Conservation (phyloP, 1,284 basidiomycete genomes). For the Kwoniella shivajii region DNA sequence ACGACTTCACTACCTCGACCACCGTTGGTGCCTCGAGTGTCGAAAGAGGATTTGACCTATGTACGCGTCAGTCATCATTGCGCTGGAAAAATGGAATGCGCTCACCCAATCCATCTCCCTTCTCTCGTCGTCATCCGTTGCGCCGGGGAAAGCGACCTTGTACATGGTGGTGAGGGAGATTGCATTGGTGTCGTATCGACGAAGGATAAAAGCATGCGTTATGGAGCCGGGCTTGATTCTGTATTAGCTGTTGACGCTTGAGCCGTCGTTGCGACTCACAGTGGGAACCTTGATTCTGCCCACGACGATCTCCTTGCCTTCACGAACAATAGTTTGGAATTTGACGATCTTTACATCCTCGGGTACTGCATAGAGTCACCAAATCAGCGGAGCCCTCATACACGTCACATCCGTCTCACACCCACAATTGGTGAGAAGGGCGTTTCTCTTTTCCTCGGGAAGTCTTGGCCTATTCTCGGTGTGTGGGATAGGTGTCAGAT, state of each 20-base stretch:
- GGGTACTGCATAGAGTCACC: conserved; percentile 30
- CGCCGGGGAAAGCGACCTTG: conserved; percentile 89
- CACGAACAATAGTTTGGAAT: conserved; percentile 78
- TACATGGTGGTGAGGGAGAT: conserved; percentile 97
- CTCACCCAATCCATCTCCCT: conserved; percentile 75
- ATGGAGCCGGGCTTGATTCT: conserved; percentile 24
- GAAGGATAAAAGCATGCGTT: conserved; percentile 86
- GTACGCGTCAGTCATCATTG: conserved; percentile 3
- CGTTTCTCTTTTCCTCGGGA: conserved; percentile 45
- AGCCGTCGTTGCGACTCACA: conserved; percentile 56
- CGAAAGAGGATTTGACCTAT: conserved; percentile 69
- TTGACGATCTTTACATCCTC: conserved; percentile 62
- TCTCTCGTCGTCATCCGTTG: conserved; percentile 76
- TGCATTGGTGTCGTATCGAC: conserved; percentile 93
- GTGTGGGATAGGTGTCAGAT: conserved; percentile 43
- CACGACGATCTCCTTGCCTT: conserved; percentile 80
- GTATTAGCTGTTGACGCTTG: background rate
- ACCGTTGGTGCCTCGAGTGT: conserved; percentile 80
- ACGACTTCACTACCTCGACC: conserved; percentile 63
- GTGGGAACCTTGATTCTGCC: conserved; percentile 93
- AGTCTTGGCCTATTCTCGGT: conserved; percentile 45
- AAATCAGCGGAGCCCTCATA: background rate
- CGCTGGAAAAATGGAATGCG: background rate
- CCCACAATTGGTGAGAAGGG: conserved; percentile 35
- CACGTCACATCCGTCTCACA: background rate